Conservation (phyloP, 805 yeast genomes). For the Wickerhamiella azyma region DNA sequence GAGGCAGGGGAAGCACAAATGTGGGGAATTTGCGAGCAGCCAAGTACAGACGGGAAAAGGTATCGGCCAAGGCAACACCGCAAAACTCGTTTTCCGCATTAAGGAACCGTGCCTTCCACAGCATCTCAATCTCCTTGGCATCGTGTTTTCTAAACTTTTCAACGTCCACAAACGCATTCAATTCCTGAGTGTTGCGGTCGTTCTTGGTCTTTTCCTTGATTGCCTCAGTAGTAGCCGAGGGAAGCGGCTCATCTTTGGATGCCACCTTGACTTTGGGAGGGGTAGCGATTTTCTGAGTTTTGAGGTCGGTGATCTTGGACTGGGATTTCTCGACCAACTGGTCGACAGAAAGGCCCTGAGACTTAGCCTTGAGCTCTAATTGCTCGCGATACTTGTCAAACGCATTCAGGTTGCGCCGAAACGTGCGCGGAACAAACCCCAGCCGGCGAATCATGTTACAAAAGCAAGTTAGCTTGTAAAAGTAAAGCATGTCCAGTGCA, state of each 20-base stretch:
- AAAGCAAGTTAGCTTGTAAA: neutral
- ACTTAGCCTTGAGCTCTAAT: constrained; percentile 25
- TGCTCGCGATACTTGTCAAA: constrained; percentile 30
- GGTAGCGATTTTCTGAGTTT: constrained; percentile 10
- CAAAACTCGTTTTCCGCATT: constrained; percentile 43
- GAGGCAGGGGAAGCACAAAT: constrained; percentile 82
- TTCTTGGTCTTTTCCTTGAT: neutral
- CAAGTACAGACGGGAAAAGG: constrained; percentile 48
- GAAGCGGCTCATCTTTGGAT: neutral
- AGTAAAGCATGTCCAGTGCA: no score
- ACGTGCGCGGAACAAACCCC: neutral
- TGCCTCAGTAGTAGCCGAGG: neutral
- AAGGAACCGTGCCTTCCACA: constrained; percentile 84
- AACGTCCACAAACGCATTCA: constrained; percentile 56
- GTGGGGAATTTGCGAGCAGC: constrained; percentile 64
- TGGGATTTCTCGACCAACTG: constrained; percentile 13
- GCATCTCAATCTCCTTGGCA: constrained; percentile 49
- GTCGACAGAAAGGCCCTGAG: constrained; percentile 14
- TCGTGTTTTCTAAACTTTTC: constrained; percentile 48
- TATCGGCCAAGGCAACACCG: constrained; percentile 45
- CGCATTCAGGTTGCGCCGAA: constrained; percentile 14
- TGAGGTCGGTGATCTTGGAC: constrained; percentile 9
- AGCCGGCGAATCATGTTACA: neutral
- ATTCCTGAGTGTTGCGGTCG: constrained; percentile 36
- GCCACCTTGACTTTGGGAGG: neutral